Base-by-base conservation (phyloP, 805 yeast species). In the Saturnispora ahearnii region DNA sequence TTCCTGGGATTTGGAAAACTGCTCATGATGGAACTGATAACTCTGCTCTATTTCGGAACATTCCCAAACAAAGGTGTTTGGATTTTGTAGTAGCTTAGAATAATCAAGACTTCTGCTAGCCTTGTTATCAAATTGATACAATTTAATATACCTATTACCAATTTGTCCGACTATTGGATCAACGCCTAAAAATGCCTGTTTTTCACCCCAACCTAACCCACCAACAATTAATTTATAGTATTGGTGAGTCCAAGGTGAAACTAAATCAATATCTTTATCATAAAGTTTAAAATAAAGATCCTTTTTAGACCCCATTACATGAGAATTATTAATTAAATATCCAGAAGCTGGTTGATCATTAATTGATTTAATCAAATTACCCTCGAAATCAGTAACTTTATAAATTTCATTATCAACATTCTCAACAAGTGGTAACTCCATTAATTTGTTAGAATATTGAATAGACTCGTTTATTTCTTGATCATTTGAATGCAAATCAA, bases 121-220 rank as follows among this genome's bases (percentile, higher is more conserved):
- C 3, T n/a, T 32, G 3, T 41, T 26, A 24, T 54, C 53, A 33
- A 52, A 45, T 40, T 52, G 62, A 37, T 36, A 63, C 5, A 64
- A 44, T 43, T 56, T 50, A 12, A 63, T 54, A 5, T 40, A 28
- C 9, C 54, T 47, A 28, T 56, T 46, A 2, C 57, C 60, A 22
- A 66, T 58, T 1, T 53, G 51, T 0, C 62, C 64, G 13, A 82
- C 82, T 2, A 73, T 73, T 1, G 87, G 82, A 29, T 83, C 83
- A 11, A 83, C 60, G 1, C 79, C 89, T n/a, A 83, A 68, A 60
- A 80, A 76, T 32, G 77, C 77, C 2, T 84, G 80, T 50, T 82
- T 76, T 29, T 81, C 77, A 1, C 87, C 86, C 88, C 88, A 83
- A 2, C 82, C 81, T 2, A 87, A 84, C 2, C 89, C 89, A 4